phyloP scores from a whole-genome alignment of 306 rosid genomes.

The Sophora flavescens region DNA sequence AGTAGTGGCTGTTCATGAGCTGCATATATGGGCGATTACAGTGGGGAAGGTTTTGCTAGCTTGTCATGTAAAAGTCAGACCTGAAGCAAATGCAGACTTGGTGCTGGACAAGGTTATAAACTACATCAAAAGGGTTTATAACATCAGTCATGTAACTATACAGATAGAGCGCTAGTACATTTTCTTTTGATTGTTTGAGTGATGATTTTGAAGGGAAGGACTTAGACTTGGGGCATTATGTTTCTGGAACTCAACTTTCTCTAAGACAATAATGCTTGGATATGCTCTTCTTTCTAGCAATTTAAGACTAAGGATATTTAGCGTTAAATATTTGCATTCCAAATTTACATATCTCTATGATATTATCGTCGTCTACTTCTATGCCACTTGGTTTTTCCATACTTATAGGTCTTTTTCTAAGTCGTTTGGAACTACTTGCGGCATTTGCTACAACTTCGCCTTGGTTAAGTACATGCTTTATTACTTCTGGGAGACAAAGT shows the following conservation, averaged over 20 bases:
- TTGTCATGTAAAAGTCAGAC: conserved; percentile 78
- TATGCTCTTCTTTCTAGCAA: conserved; percentile 29
- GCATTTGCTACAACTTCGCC: conserved; percentile 10
- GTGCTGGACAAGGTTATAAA: conserved; percentile 71
- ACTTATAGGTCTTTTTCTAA: not conserved
- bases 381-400: not conserved
- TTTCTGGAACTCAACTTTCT: conserved; percentile 38
- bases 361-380: conserved; percentile 21
- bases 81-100: conserved; percentile 81
- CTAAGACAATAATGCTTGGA: conserved; percentile 34
- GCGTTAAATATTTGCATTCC: conserved; percentile 32
- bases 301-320: conserved; percentile 17
- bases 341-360: conserved; percentile 7
- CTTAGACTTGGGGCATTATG: conserved; percentile 32
- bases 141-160: conserved; percentile 81
- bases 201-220: conserved; percentile 36
- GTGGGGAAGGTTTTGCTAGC: conserved; percentile 79
- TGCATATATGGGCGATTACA: conserved; percentile 86
- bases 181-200: not conserved
- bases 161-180: conserved; percentile 70
- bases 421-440: conserved; percentile 18
- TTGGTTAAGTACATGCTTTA: conserved; percentile 8
- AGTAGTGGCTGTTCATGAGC: conserved; percentile 81
- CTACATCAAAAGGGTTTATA: conserved; percentile 76
- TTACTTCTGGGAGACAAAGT: not conserved